phyloP scores from a whole-genome alignment of 2,329 filamentous ascomycete genomes.

The Lachnellula subtilissima region DNA sequence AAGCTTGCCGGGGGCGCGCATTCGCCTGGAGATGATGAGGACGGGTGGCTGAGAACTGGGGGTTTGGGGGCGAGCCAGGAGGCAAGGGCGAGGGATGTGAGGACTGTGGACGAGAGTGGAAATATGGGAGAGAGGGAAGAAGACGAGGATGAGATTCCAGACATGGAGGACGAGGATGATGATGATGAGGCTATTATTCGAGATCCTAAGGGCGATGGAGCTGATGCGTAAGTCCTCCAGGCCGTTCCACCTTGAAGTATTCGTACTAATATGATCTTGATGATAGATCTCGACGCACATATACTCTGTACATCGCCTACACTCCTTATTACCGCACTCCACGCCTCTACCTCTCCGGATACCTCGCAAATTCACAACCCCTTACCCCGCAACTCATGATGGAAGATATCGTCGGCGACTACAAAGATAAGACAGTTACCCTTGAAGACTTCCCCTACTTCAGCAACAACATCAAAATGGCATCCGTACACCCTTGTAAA shows the following conservation, averaged over 20 bases:
- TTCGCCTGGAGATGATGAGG: constrained; percentile 59
- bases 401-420: constrained; percentile 94
- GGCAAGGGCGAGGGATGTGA: constrained; percentile 72
- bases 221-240: constrained; percentile 25
- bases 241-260: not conserved
- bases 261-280: constrained; percentile 9
- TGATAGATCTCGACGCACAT: constrained; percentile 75
- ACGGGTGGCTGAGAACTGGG: constrained; percentile 89
- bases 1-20: constrained; percentile 39
- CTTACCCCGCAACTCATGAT: constrained; percentile 84
- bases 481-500: constrained; percentile 93
- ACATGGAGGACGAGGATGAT: constrained; percentile 97
- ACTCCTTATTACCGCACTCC: constrained; percentile 95
- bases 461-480: constrained; percentile 88
- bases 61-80: constrained; percentile 71
- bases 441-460: constrained; percentile 97
- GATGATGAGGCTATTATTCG: constrained; percentile 93
- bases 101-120: constrained; percentile 84
- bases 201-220: constrained; percentile 46
- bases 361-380: constrained; percentile 72
- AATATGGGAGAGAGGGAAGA: constrained; percentile 73
- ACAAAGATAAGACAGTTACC: constrained; percentile 98
- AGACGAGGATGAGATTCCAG: constrained; percentile 80
- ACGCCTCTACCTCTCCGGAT: constrained; percentile 90
- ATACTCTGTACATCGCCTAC: constrained; percentile 98